Conservation (phyloP, 495 filamentous ascomycete genomes). For the Physcia stellaris region DNA sequence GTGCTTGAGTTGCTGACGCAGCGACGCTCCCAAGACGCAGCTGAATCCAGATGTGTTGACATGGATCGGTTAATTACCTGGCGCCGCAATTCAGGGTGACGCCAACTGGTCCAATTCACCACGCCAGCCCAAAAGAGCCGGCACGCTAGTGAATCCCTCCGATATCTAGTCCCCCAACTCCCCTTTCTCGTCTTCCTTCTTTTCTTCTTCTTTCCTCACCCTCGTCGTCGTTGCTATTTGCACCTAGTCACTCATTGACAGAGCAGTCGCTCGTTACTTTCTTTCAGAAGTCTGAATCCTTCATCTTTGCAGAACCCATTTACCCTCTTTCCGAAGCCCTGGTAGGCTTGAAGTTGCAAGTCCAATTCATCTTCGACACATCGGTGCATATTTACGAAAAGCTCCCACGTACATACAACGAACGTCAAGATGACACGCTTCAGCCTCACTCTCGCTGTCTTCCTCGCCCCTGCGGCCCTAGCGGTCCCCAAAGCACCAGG, state of each 20-base stretch:
- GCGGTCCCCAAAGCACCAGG: constrained; percentile 7
- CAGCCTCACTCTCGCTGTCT: constrained; percentile 11
- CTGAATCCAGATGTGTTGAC: too few relatives aligned
- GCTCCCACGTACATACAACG: constrained; percentile 1
- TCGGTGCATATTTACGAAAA: too few relatives aligned
- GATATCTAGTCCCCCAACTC: constrained; percentile 2
- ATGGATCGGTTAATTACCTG: too few relatives aligned
- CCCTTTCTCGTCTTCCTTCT: constrained; percentile 4
- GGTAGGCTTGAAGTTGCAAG: constrained; percentile 11
- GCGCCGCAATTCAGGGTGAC: background rate
- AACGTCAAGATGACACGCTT: constrained; percentile 11
- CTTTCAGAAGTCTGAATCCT: constrained; percentile 8
- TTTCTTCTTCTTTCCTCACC: constrained; percentile 4
- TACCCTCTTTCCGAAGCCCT: constrained; percentile 14
- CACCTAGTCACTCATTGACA: constrained; percentile 14
- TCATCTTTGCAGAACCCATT: constrained; percentile 4
- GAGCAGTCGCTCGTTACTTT: constrained; percentile 21
- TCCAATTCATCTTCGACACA: background rate
- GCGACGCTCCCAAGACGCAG: too few relatives aligned
- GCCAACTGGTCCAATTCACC: background rate
- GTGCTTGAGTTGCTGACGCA: too few relatives aligned
- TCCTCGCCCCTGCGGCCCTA: constrained; percentile 12
- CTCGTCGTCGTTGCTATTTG: constrained; percentile 7
- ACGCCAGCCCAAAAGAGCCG: too few relatives aligned
- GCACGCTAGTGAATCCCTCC: too few relatives aligned